A percentile compares a stretch with the other conserved stretches of the same genome.
Conservation (phyloP, 768 basidiomycete genomes). For the Roridomyces roridus region DNA sequence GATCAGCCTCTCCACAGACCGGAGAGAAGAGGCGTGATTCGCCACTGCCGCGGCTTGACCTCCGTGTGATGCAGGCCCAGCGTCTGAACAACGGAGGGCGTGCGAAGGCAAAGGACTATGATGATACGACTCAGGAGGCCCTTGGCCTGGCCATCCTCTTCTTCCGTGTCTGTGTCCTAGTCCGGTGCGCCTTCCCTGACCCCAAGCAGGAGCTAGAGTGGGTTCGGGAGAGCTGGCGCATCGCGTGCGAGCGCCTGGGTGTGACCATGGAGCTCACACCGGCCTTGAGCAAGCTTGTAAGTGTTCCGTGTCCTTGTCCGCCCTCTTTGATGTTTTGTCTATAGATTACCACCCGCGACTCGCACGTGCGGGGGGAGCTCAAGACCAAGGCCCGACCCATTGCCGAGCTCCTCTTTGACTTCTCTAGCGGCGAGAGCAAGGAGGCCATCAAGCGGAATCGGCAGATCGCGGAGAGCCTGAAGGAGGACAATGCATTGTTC, state of each 20-base stretch:
- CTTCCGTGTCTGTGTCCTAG: background rate
- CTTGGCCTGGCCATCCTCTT: background rate
- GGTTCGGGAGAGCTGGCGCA: background rate
- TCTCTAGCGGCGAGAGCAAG: slow-evolving; percentile 17
- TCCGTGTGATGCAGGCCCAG: background rate
- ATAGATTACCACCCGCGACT: slow-evolving; percentile 11
- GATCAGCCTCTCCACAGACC: no score
- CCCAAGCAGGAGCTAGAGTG: background rate
- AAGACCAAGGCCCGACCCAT: slow-evolving; percentile 22
- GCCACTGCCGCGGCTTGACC: background rate
- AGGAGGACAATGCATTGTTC: slow-evolving; percentile 11
- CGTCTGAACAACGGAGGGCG: background rate
- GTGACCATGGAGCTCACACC: background rate
- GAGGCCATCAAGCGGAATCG: slow-evolving; percentile 16
- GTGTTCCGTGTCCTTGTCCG: background rate
- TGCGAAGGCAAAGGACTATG: slow-evolving; percentile 16
- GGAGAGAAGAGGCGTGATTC: no score
- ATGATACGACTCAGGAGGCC: slow-evolving; percentile 3
- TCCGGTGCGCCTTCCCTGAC: background rate
- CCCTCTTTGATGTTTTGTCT: background rate
- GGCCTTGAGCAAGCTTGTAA: slow-evolving; percentile 5
- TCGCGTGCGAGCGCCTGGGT: background rate
- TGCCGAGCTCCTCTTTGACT: slow-evolving; percentile 18
- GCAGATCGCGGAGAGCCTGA: slow-evolving; percentile 14
- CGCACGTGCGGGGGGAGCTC: slow-evolving; percentile 24